Conservation (phyloP, 768 basidiomycete genomes). For the Psilocybe cyanescens region DNA sequence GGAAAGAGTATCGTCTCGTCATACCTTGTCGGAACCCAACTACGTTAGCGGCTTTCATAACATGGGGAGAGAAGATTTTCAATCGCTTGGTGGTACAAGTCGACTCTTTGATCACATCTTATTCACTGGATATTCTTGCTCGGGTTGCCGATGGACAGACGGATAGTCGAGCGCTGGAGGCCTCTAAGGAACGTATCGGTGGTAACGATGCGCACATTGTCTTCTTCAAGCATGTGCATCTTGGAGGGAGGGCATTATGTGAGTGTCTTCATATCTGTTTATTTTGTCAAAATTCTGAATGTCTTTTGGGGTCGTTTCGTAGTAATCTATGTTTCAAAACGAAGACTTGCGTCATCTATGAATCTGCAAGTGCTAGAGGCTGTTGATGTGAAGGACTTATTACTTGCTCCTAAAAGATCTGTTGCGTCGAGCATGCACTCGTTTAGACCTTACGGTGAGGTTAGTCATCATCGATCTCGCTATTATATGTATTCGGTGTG, state of each 20-base stretch:
- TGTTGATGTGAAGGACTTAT: conserved; percentile 40
- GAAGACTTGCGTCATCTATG: conserved; percentile 56
- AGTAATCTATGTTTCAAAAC: conserved; percentile 77
- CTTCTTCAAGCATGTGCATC: conserved; percentile 61
- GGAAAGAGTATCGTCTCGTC: conserved; percentile 60
- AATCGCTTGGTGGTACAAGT: conserved; percentile 72
- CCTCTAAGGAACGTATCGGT: conserved; percentile 65
- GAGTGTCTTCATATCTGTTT: conserved; percentile 4
- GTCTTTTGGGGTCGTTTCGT: background rate
- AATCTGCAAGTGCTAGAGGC: conserved; percentile 65
- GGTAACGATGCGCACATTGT: conserved; percentile 56
- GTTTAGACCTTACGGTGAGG: conserved; percentile 71
- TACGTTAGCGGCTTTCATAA: conserved; percentile 60
- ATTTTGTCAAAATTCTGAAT: background rate
- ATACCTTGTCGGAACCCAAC: conserved; percentile 53
- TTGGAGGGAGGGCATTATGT: conserved; percentile 64
- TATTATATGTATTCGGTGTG: background rate
- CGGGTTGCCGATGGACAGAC: conserved; percentile 57
- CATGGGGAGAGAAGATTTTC: conserved; percentile 43
- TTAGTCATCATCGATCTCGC: conserved; percentile 32
- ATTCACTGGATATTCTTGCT: conserved; percentile 72
- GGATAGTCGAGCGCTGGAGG: conserved; percentile 48
- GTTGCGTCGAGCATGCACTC: conserved; percentile 34
- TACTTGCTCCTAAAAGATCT: conserved; percentile 38
- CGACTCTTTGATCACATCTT: conserved; percentile 61